A percentile compares a stretch with the other conserved stretches of the same genome.
Evolutionary conservation across 257 asterid species (phyloP).

Genomic region (Primulina eburnea): DNA sequence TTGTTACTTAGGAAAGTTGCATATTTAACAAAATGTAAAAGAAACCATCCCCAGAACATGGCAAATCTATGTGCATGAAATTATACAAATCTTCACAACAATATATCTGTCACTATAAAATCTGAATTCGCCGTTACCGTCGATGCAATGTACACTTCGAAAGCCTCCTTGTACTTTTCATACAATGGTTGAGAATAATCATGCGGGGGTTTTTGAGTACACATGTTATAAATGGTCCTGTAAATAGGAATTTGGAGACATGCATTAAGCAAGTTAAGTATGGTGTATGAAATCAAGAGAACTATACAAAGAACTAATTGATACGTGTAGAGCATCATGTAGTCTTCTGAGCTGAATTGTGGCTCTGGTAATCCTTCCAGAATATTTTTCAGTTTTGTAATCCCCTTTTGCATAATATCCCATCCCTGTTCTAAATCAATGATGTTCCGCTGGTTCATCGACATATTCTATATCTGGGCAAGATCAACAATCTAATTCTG

Average conservation of each 20-base stretch:
- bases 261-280: conserved; percentile 15
- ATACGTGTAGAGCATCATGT: conserved; percentile 95
- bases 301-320: conserved; percentile 13
- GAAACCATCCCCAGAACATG: background rate
- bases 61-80: background rate
- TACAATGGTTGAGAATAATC: conserved; percentile 95
- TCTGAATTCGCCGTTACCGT: conserved; percentile 47
- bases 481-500: conserved; percentile 23
- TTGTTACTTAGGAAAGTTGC: background rate
- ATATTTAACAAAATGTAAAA: background rate
- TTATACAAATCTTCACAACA: background rate
- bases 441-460: conserved; percentile 67
- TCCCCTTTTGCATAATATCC: conserved; percentile 89
- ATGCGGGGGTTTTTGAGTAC: conserved; percentile 96
- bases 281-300: conserved; percentile 13
- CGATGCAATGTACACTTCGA: conserved; percentile 71
- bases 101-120: conserved; percentile 10
- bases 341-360: conserved; percentile 89
- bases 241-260: conserved; percentile 26
- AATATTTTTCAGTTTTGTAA: conserved; percentile 77
- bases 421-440: conserved; percentile 91
- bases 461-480: conserved; percentile 36
- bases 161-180: conserved; percentile 81
- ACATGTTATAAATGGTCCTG: conserved; percentile 97
- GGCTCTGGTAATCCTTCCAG: conserved; percentile 87